phyloP scores from a whole-genome alignment of 1,139 yeast species.

The Pichia sp. region DNA sequence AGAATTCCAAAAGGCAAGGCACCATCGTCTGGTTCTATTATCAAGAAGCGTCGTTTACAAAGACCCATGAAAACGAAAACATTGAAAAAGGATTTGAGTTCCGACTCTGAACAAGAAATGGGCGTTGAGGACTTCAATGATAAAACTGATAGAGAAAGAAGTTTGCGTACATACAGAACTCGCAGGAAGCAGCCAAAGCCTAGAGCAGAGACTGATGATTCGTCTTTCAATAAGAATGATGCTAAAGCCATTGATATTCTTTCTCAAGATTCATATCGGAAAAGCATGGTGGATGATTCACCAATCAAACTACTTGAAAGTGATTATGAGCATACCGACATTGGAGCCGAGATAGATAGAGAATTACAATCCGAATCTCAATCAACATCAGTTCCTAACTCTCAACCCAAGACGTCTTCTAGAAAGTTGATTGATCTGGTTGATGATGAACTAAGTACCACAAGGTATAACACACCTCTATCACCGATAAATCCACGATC shows the following conservation, averaged over 20 bases:
- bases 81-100: background rate
- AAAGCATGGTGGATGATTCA: background rate
- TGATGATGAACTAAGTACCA: background rate
- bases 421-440: conserved; percentile 1
- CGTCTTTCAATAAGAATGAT: background rate
- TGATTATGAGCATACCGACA: conserved; percentile 4
- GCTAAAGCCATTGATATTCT: background rate
- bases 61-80: background rate
- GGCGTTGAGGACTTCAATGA: background rate
- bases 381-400: background rate
- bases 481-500: conserved; percentile 4
- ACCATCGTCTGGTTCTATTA: background rate
- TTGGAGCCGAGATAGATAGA: conserved; percentile 2
- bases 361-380: background rate
- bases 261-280: conserved; percentile 13
- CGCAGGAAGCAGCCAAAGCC: background rate
- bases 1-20: background rate
- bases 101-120: background rate
- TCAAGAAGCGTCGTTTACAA: background rate
- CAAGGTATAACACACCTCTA: background rate
- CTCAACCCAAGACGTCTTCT: background rate
- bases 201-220: background rate
- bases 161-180: background rate
- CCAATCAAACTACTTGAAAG: conserved; percentile 9
- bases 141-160: background rate